A percentile compares a stretch with the other conserved stretches of the same genome.
phyloP scores from a whole-genome alignment of 345 rosid genomes.

The Eucalyptus decipiens region DNA sequence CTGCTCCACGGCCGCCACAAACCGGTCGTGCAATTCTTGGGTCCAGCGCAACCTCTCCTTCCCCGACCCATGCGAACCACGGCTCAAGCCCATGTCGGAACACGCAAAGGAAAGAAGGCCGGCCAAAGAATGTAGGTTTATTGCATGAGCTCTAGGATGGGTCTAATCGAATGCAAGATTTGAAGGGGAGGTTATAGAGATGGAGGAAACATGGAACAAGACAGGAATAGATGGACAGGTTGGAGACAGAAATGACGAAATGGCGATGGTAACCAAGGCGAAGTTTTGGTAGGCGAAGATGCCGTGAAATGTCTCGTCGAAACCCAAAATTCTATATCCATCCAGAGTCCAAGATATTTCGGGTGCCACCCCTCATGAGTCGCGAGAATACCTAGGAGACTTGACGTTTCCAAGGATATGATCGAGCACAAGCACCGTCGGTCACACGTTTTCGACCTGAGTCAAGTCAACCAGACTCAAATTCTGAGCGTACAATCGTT shows the following conservation, averaged over 20 bases:
- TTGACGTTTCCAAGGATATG: neutral
- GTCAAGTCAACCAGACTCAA: neutral
- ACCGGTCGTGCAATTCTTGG: constrained; percentile 4
- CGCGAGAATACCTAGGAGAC: neutral
- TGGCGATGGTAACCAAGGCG: neutral
- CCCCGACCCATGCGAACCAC: neutral
- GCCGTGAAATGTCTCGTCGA: neutral
- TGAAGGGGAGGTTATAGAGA: neutral
- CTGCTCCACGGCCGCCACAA: neutral
- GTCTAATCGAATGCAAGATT: neutral
- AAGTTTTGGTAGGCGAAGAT: neutral
- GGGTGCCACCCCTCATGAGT: neutral
- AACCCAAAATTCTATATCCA: neutral
- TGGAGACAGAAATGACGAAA: neutral
- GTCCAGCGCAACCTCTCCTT: constrained; percentile 7
- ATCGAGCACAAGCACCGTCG: neutral
- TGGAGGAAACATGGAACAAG: neutral
- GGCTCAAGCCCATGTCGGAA: neutral
- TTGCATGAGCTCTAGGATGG: neutral
- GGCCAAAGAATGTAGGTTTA: neutral
- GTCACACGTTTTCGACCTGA: neutral
- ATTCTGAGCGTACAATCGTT: neutral
- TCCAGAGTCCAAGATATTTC: neutral
- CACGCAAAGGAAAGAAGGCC: neutral
- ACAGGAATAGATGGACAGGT: neutral